Base-by-base conservation (phyloP, 805 yeast genomes). In the Sungouiozyma ichnusensis region DNA sequence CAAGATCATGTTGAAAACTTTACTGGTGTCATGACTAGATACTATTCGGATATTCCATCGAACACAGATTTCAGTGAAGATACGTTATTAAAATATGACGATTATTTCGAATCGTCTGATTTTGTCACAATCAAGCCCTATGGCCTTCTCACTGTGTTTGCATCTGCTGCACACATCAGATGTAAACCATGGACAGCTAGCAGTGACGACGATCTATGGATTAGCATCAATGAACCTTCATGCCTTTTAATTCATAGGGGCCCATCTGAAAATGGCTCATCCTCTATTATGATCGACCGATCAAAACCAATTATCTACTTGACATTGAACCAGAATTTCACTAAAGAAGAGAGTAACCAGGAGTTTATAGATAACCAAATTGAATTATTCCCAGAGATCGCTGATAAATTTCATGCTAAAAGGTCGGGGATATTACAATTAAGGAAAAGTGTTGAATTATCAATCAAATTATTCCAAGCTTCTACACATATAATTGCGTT, bases 201-300 rank as follows among this genome's bases (percentile, higher is more conserved):
- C 16, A 35, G 49, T 2, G 52, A 51, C 20, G 60, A 59, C 42
- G 54, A 52, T 27, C 27, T 40, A 6, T 60, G 65, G 65, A 24
- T 45, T 3, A 24, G 47, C 0, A 39, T 56, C 3, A 17, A 20
- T 20, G 55, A 53, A 33, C 55, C 56, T 7, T 53, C 55, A 35
- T 57, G 62, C 44, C 43, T 60, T 1, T 37, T 60, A 37, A 27
- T 60, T 4, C 64, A 59, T 36, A 53, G 60, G 4, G 64, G 64
- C 2, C 33, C 42, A 11, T 16, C 52, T 2, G 39, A 58, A 36
- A 46, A 54, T 2, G 43, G 37, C 1, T 42, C 44, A 35, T 54
- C 62, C 1, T 40, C 29, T 6, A 11, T 24, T 24, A 24, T 24
- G 29, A 24, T 24, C 11, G 29, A 24, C 11, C 29, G 29, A 6